phyloP scores from a whole-genome alignment of 768 basidiomycete genomes.

The Lactifluus pinguis region DNA sequence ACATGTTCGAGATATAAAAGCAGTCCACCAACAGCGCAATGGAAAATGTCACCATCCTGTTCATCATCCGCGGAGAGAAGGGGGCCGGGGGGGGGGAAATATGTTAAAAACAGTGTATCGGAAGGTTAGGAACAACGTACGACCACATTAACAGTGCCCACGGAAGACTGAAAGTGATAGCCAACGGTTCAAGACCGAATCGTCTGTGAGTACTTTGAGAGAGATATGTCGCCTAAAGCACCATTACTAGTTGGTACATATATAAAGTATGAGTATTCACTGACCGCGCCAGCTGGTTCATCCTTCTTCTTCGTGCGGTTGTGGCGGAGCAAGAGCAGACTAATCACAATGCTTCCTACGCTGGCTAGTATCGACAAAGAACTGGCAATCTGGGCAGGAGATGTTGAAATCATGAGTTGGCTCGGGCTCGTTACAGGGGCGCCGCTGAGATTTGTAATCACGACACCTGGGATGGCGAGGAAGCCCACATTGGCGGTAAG shows the following conservation, averaged over 20 bases:
- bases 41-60: slow-evolving; percentile 13
- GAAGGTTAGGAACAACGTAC: slow-evolving; percentile 29
- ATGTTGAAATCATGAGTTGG: slow-evolving; percentile 19
- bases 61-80: too few relatives aligned
- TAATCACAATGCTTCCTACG: slow-evolving; percentile 39
- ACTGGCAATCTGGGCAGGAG: slow-evolving; percentile 40
- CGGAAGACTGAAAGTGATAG: slow-evolving; percentile 46
- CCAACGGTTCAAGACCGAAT: slow-evolving; percentile 42
- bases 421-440: background rate
- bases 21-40: slow-evolving; percentile 8
- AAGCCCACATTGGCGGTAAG: slow-evolving; percentile 29
- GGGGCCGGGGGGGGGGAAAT: too few relatives aligned
- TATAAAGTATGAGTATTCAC: background rate
- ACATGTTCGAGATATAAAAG: background rate
- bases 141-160: slow-evolving; percentile 53
- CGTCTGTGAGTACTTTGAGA: slow-evolving; percentile 18
- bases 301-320: slow-evolving; percentile 29
- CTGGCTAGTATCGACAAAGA: slow-evolving; percentile 40
- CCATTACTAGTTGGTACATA: background rate
- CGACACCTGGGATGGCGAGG: slow-evolving; percentile 27
- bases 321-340: slow-evolving; percentile 38
- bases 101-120: background rate
- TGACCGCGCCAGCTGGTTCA: slow-evolving; percentile 20
- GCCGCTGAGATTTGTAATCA: background rate
- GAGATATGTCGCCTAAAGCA: slow-evolving; percentile 22